Evolutionary conservation across 2,329 filamentous ascomycete genomes (phyloP), one percentile per base, ranked within the genome.

Genomic region (Talaromyces sp.): DNA sequence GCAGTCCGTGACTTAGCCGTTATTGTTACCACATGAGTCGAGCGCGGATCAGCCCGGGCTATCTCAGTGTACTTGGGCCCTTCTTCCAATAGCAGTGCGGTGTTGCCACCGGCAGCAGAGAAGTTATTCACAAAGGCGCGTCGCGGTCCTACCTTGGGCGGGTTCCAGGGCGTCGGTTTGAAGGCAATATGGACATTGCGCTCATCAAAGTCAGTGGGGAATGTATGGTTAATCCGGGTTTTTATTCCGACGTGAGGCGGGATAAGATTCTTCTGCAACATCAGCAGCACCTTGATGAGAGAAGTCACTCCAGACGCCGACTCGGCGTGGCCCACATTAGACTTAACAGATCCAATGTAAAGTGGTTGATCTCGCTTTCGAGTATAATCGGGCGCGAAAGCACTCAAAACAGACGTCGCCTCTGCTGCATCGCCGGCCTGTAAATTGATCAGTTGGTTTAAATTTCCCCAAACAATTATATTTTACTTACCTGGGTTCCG

Each of bases 71-170:
- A 36, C 14, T 30, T 16, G 10, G 83, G 65, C 1, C 64, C 66
- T 23, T 79, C 76, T 62, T 77, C 73, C 0, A 79, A 12, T 3
- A 78, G n/a, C 30, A 79, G 0, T 56, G 83, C 82, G 0, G 87
- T 87, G 72, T 90, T 90, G 7, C 89, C 88, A 58, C 88, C 88
- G 31, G 88, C 86, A 2, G 89, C 89, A 64, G 83, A 83, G 69
- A 90, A 91, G 73, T 89, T 90, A 77, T 91, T 91, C 64, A 89
- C 73, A 33, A 79, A 72, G 0, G 79, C 76, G 3, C 73, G 70
- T 4, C 82, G 73, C 57, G 74, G 73, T n/a, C 47, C 47, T 40
- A 12, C 18, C 16, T 44, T 65, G 14, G n/a, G 6, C 23, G 59
- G 36, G 4, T 64, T 65, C 76, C 78, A 82, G 0, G 71, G 65